These are phyloP conservation scores for Combretum micranthum DNA, from an alignment of 345 rosid genomes.

Conservation along the genomic window DNA sequence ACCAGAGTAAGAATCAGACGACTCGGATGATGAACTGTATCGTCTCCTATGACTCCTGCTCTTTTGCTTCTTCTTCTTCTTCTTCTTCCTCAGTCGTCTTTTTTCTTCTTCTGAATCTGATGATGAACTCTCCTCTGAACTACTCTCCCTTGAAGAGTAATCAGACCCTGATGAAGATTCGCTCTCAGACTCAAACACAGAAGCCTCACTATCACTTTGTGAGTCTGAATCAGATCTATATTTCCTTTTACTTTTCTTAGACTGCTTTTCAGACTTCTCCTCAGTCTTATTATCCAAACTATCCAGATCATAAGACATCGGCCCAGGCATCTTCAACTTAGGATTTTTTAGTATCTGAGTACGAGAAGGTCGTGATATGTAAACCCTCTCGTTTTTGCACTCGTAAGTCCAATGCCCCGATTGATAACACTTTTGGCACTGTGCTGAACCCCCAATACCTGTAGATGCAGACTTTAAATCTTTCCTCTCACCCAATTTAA, in stretches of 20 bases:
- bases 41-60: slow-evolving; percentile 42
- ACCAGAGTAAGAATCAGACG: slow-evolving; percentile 61
- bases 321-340: slow-evolving; percentile 55
- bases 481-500: slow-evolving; percentile 88
- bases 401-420: slow-evolving; percentile 95
- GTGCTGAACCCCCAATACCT: slow-evolving; percentile 38
- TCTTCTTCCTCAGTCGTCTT: slow-evolving; percentile 51
- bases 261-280: slow-evolving; percentile 38
- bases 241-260: slow-evolving; percentile 88
- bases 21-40: slow-evolving; percentile 71
- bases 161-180: slow-evolving; percentile 58
- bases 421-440: slow-evolving; percentile 92
- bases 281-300: slow-evolving; percentile 28
- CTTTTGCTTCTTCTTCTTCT: slow-evolving; percentile 53
- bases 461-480: slow-evolving; percentile 51
- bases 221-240: slow-evolving; percentile 55
- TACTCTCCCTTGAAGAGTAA: slow-evolving; percentile 55
- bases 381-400: slow-evolving; percentile 92
- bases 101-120: slow-evolving; percentile 76
- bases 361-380: slow-evolving; percentile 82
- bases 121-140: slow-evolving; percentile 60
- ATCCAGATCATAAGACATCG: slow-evolving; percentile 54
- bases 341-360: slow-evolving; percentile 96
- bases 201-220: slow-evolving; percentile 78
- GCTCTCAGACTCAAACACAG: slow-evolving; percentile 81